Conservation (phyloP, 805 yeast species). For the Cyberlindnera lachancei region DNA sequence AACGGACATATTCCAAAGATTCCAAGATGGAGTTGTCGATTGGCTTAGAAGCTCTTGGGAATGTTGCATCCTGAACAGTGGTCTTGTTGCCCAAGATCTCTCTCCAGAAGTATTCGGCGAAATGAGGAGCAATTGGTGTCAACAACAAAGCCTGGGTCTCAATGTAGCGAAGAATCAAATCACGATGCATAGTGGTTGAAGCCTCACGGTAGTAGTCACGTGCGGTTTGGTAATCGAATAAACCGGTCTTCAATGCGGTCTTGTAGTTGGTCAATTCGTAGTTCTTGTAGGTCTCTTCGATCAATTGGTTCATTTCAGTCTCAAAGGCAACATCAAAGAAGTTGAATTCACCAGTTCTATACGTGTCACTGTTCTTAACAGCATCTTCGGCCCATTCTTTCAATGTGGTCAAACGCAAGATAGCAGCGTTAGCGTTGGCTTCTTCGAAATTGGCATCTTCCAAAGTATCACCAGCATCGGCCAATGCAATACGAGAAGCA, state of each 20-base stretch:
- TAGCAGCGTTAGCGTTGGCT: slow-evolving; percentile 92
- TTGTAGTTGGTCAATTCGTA: slow-evolving; percentile 74
- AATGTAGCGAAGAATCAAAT: slow-evolving; percentile 72
- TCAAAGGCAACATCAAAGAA: slow-evolving; percentile 89
- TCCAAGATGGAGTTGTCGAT: slow-evolving; percentile 55
- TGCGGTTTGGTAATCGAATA: slow-evolving; percentile 90
- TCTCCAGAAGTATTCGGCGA: slow-evolving; percentile 82
- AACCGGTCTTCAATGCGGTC: slow-evolving; percentile 81
- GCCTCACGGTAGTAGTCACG: slow-evolving; percentile 95
- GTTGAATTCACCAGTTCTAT: slow-evolving; percentile 45
- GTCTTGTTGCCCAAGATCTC: slow-evolving; percentile 64
- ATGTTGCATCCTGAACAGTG: slow-evolving; percentile 65
- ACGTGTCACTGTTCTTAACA: slow-evolving; percentile 39
- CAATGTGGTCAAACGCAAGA: slow-evolving; percentile 80
- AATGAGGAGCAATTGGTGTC: slow-evolving; percentile 94
- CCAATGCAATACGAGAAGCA: slow-evolving; percentile 92
- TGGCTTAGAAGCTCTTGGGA: slow-evolving; percentile 73
- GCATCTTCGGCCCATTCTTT: slow-evolving; percentile 93
- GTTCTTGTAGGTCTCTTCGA: slow-evolving; percentile 64
- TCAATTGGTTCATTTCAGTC: slow-evolving; percentile 82
- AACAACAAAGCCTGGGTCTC: slow-evolving; percentile 79
- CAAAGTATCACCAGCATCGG: slow-evolving; percentile 95
- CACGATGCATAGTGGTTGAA: slow-evolving; percentile 66
- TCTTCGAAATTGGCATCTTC: slow-evolving; percentile 98
- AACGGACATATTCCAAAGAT: slow-evolving; percentile 73